phyloP scores from a whole-genome alignment of 345 rosid species.

The Punica granatum region DNA sequence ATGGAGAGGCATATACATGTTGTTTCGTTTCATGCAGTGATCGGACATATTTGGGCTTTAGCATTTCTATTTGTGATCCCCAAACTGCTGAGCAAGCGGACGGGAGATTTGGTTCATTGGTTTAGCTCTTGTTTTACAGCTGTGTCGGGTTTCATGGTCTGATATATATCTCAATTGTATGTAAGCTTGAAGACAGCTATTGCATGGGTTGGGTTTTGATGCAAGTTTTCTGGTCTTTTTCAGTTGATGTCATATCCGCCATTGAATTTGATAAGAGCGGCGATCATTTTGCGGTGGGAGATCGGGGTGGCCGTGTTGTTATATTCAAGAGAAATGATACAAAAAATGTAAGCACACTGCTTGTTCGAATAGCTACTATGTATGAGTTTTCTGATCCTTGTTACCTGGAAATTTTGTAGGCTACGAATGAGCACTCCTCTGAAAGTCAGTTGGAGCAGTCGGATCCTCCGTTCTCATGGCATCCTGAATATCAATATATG shows the following conservation, averaged over 20 bases:
- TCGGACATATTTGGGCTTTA: not conserved
- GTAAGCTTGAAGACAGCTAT: not conserved
- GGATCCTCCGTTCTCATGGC: slow-evolving; percentile 25
- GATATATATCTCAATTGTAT: too few species aligned
- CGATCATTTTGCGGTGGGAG: slow-evolving; percentile 54
- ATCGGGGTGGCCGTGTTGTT: slow-evolving; percentile 55
- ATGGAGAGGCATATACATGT: not conserved
- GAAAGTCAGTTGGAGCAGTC: slow-evolving; percentile 39
- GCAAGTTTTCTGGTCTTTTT: not conserved
- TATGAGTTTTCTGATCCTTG: not conserved
- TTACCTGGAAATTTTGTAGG: slow-evolving; percentile 17
- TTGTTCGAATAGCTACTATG: too few species aligned
- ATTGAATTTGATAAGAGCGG: slow-evolving; percentile 52
- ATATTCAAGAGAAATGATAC: slow-evolving; percentile 37
- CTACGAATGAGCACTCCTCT: slow-evolving; percentile 15
- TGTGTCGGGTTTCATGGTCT: too few species aligned
- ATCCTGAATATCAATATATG: slow-evolving; percentile 45
- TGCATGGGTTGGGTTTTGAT: not conserved
- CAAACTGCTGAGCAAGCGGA: too few species aligned
- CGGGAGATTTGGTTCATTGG: too few species aligned
- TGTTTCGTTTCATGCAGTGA: not conserved
- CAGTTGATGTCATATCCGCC: slow-evolving; percentile 46
- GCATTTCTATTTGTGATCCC: not conserved
- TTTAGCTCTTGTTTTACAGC: too few species aligned
- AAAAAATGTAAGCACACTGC: slow-evolving; percentile 14